Evolutionary conservation across 2,329 filamentous ascomycete genomes (phyloP).

Genomic region (Ceratocystis alfenasii): DNA sequence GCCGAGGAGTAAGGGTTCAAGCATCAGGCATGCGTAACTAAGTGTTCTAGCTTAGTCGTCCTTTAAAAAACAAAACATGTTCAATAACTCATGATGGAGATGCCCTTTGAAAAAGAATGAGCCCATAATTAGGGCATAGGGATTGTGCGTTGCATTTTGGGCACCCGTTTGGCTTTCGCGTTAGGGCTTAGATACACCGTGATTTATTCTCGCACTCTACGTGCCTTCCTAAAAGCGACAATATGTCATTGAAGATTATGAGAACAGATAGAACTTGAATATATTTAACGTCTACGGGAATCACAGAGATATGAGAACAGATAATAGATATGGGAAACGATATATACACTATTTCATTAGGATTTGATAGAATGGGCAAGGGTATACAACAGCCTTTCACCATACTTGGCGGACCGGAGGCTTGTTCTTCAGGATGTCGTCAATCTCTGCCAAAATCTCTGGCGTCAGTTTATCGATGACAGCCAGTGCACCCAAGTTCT

Average conservation of each 20-base stretch:
- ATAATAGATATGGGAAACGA: background rate
- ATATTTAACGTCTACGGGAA: no score
- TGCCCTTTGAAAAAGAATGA: background rate
- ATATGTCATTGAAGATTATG: background rate
- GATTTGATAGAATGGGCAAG: no score
- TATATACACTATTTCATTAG: background rate
- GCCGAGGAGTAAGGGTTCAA: no score
- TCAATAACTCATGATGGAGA: no score
- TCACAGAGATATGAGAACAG: background rate
- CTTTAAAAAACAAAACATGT: no score
- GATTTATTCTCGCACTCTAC: background rate
- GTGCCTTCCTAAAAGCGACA: background rate
- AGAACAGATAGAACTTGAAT: background rate
- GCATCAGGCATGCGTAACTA: no score
- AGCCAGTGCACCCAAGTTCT: slow-evolving; percentile 44
- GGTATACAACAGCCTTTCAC: background rate
- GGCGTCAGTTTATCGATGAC: slow-evolving; percentile 45
- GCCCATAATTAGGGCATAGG: background rate
- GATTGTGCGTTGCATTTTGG: background rate
- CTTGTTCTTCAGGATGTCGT: slow-evolving; percentile 47
- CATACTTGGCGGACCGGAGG: slow-evolving; percentile 32
- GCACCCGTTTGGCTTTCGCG: background rate
- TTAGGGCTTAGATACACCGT: background rate
- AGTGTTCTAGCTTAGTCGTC: no score
- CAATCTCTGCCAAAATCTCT: slow-evolving; percentile 48